Base-by-base conservation (phyloP, 1,139 yeast species). In the Geotrichum siamense region DNA sequence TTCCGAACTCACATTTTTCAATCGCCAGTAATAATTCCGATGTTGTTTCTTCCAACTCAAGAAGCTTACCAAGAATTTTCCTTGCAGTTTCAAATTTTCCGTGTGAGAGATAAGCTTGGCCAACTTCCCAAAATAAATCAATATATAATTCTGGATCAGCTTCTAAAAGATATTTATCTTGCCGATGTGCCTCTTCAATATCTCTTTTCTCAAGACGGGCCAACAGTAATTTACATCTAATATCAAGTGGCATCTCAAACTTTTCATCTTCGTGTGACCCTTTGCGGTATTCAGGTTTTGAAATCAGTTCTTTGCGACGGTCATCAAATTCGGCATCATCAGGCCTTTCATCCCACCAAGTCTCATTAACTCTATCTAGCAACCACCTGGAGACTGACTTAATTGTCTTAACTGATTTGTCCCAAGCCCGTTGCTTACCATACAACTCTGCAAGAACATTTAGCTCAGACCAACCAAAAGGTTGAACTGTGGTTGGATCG, bases 391-490 rank as follows among this genome's bases (percentile, higher is more conserved):
- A 75, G 10, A 85, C 82, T 28, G 74, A 67, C 55, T 83, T 82
- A 38, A 86, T 73, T 0, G 78, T 71, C 44, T 71, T 73, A 17
- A 87, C 72, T 1, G 91, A 93, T 13, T 75, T 68, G 5, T 62
- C 56, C 73, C 79, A 84, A 8, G 79, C 77, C 36, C 75, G 75
- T 49, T 80, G 81, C 45, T 78, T 78, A 28, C 79, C 71, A 57
- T 82, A 83, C 28, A 91, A 66, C 57, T 91, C 97, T 8, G 84
- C 74, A 39, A 91, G 66, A 48, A 86, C 84, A 57, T 91, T 89
- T 41, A 91, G 69, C 53, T 86, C 91, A 0, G 94, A 82, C 94
- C 95, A 89, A 36, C 79, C 86, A 61, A 91, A 89, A 16, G 51
- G 53, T 12, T 56, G 55, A 25, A 58, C 60, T 1, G 52, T 52